phyloP scores from a whole-genome alignment of 495 filamentous ascomycete species.

The Chaetomidium leptoderma region DNA sequence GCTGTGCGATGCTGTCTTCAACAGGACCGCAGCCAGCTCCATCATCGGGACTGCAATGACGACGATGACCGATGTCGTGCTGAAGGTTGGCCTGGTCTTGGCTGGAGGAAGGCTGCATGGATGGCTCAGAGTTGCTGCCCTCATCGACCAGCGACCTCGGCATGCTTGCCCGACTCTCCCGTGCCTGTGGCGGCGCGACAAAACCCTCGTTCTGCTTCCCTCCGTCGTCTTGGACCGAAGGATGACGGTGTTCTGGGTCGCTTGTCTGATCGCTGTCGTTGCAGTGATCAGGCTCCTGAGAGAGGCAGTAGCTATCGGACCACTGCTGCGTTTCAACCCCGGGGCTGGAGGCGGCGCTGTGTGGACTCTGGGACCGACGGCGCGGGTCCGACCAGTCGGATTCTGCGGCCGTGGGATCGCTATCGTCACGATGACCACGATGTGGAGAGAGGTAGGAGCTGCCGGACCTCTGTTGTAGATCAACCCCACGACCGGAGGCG shows the following conservation, averaged over 20 bases:
- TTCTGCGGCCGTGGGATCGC: constrained; percentile 9
- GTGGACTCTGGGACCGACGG: constrained; percentile 1
- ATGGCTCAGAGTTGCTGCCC: constrained; percentile 3
- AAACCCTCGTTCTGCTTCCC: not conserved
- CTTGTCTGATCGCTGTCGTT: no score
- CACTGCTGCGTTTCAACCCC: not conserved
- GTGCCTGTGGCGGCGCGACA: constrained; percentile 2
- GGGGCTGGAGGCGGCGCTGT: not conserved
- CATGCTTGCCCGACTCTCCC: constrained; percentile 8
- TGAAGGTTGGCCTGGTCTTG: constrained; percentile 3
- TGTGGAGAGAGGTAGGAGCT: constrained; percentile 11
- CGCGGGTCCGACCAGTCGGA: constrained; percentile 1
- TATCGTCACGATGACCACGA: constrained; percentile 13
- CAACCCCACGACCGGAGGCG: no score
- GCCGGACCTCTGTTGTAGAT: no score
- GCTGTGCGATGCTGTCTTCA: constrained; percentile 2
- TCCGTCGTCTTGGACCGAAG: not conserved
- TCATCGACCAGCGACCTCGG: not conserved
- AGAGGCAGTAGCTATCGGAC: no score
- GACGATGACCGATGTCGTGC: constrained; percentile 16
- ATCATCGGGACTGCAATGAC: constrained; percentile 14
- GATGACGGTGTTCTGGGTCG: no score
- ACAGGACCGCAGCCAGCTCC: constrained; percentile 11
- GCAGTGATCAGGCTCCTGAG: no score
- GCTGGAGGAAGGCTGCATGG: constrained; percentile 11